A percentile compares a stretch with the other conserved stretches of the same genome.
Conservation (phyloP, 2,329 filamentous ascomycete genomes). For the Calonectria multiphialidica region DNA sequence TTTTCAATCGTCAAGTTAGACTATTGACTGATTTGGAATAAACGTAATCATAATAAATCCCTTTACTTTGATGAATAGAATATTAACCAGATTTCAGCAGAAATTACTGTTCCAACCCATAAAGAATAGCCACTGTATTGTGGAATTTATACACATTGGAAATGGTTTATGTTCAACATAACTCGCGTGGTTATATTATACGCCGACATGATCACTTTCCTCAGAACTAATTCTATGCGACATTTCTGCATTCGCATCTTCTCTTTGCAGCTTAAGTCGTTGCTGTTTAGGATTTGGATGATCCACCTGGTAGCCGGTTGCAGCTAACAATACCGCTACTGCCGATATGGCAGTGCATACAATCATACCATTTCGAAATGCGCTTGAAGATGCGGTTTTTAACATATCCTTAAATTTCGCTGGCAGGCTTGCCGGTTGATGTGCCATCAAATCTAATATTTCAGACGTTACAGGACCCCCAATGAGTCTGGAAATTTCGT, state of each 20-base stretch:
- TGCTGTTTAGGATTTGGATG: neutral
- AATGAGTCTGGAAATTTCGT: neutral
- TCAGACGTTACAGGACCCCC: neutral
- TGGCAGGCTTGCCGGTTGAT: neutral
- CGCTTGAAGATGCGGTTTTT: neutral
- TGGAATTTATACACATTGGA: too few species aligned
- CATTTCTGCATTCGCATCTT: neutral
- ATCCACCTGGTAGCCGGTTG: neutral
- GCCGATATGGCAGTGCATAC: neutral
- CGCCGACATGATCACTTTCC: neutral
- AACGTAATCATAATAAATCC: too few species aligned
- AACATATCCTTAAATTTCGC: neutral
- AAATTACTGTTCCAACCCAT: too few species aligned
- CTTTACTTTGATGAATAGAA: too few species aligned
- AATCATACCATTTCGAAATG: neutral
- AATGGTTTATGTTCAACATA: too few species aligned
- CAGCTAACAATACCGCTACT: neutral
- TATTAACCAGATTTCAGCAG: too few species aligned
- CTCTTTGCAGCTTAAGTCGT: neutral
- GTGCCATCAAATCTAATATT: neutral
- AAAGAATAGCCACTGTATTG: too few species aligned
- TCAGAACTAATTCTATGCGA: neutral
- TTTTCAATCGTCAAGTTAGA: too few species aligned
- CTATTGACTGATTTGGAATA: too few species aligned
- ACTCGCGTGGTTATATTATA: neutral